A percentile compares a stretch with the other conserved stretches of the same genome.
Evolutionary conservation across 768 basidiomycete species (phyloP).

Genomic region (Mycena vulgaris): DNA sequence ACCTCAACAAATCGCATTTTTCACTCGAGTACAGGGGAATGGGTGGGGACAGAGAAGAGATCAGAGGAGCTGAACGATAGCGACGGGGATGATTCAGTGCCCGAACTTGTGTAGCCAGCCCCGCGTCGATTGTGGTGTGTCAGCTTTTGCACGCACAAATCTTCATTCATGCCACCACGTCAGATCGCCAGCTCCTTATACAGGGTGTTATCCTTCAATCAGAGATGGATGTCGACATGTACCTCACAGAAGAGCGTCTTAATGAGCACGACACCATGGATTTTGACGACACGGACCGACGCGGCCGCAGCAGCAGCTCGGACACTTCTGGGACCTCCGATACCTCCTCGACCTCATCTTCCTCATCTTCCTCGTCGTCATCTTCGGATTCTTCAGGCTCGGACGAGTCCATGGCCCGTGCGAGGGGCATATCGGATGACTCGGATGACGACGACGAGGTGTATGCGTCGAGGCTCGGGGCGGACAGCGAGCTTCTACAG

Average conservation of each 20-base stretch:
- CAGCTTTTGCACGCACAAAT: neutral
- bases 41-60: neutral
- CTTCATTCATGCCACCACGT: constrained; percentile 15
- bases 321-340: neutral
- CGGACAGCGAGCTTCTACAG: constrained; percentile 30
- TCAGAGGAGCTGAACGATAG: neutral
- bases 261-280: constrained; percentile 4
- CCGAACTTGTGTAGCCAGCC: constrained; percentile 2
- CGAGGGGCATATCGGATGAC: neutral
- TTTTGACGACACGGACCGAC: neutral
- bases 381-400: constrained; percentile 14
- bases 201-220: neutral
- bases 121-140: neutral
- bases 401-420: neutral
- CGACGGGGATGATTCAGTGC: neutral
- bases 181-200: constrained; percentile 5
- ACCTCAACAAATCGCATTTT: too few species aligned
- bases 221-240: constrained; percentile 1
- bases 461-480: constrained; percentile 1
- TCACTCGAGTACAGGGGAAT: too few species aligned
- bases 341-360: constrained; percentile 1
- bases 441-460: constrained; percentile 20
- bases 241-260: neutral
- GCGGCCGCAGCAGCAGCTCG: neutral
- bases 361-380: neutral